Evolutionary conservation across 1,284 basidiomycete species (phyloP), one percentile per base, ranked within the genome.

Genomic region (Microbotryum lychnidis-dioicae): DNA sequence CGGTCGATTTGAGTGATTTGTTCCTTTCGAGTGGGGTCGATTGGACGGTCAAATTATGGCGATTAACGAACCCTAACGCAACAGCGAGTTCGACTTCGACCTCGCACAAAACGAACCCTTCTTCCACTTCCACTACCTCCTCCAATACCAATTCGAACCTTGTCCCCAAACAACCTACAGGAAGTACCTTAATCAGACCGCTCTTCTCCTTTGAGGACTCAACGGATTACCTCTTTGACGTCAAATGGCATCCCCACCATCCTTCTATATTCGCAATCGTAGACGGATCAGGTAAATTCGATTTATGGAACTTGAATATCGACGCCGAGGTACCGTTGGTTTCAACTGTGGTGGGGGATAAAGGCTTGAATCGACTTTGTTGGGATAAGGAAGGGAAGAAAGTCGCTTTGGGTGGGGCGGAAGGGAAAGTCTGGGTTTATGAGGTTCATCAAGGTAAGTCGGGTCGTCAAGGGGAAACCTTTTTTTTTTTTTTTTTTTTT

Each of bases 181-280:
- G 52, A 81, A 84, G 62, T 76, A 42, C 21, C 9, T 16, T 76
- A 8, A 80, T 91, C 25, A 58, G 82, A 1, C 89, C 93, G 1
- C 70, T 96, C 21, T 87, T 92, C 74, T 90, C 88, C 50, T 96
- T 97, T 71, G 93, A 98, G 70, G 93, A 97, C 75, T 87, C 90
- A 14, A 90, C 91, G 74, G 94, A 98, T 75, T 97, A 97, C 74
- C 91, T 98, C n/a, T 97, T 96, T 76, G 94, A 97, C 76, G 92
- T 92, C 54, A 87, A 86, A 73, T 99, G 96, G 96, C 93, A 97
- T 75, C 91, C 93, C 2, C 79, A 83, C 29, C 93, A 98, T 75
- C 96, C 96, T 5, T 91, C 92, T 0, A 65, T 96, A 50, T 99
- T 98, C 74, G 94, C 88, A 18, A 85, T 84, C 5, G 96, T 91